These are phyloP conservation scores for Poterioochromonas sp. DNA, from an alignment of 352 stramenopile species.

Conservation along the genomic window DNA sequence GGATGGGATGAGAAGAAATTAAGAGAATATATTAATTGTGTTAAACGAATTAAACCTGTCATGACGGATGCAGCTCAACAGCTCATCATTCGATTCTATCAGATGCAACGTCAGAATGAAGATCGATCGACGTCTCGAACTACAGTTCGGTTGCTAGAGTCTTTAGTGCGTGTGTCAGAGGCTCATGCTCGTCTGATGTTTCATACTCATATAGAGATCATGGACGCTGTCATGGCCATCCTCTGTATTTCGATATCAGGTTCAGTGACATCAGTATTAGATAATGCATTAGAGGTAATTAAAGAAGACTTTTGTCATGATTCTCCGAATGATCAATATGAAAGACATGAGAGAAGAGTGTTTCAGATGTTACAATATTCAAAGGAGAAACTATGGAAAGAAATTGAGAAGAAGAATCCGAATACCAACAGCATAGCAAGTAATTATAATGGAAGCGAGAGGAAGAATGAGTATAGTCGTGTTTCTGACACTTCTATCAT, in stretches of 20 bases:
- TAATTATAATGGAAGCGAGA: too few species aligned
- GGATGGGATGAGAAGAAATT: background rate
- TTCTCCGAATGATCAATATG: conserved; percentile 44
- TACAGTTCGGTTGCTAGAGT: conserved; percentile 86
- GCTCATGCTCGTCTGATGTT: conserved; percentile 68
- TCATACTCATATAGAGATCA: background rate
- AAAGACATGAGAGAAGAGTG: background rate
- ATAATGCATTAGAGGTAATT: background rate
- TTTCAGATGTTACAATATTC: background rate
- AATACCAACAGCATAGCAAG: too few species aligned
- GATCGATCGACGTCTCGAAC: conserved; percentile 47
- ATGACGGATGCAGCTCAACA: background rate
- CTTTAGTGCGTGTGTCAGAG: conserved; percentile 74
- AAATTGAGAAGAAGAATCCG: background rate
- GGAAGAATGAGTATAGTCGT: too few species aligned
- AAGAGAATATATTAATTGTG: background rate
- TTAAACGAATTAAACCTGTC: conserved; percentile 9
- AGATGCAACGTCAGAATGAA: conserved; percentile 49
- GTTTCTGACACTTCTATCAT: too few species aligned
- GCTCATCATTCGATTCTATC: conserved; percentile 46
- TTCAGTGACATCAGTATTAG: background rate
- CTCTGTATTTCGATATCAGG: background rate
- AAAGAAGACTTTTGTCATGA: background rate
- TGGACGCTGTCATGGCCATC: background rate
- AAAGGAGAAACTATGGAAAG: background rate